These are phyloP conservation scores for Lentinula aciculospora DNA, from an alignment of 768 basidiomycete species.

Conservation along the genomic window DNA sequence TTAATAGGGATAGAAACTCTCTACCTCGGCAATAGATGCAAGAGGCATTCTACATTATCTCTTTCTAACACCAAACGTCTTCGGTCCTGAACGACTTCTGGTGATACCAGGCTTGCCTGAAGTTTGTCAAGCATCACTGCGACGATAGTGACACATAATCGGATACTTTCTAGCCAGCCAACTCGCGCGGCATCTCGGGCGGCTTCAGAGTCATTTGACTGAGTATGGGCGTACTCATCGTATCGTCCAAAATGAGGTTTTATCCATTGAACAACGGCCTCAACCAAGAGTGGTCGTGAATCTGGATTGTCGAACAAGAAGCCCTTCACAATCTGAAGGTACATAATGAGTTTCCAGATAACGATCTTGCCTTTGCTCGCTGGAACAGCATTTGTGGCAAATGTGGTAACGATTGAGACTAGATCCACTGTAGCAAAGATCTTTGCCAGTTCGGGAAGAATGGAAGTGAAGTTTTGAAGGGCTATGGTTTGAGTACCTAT, in stretches of 20 bases:
- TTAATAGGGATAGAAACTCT: constrained; percentile 12
- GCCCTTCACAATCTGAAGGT: constrained; percentile 85
- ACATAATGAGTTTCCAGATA: constrained; percentile 92
- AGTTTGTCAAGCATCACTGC: constrained; percentile 89
- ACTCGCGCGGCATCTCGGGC: constrained; percentile 72
- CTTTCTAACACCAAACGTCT: constrained; percentile 71
- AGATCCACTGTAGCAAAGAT: constrained; percentile 80
- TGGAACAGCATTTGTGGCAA: constrained; percentile 72
- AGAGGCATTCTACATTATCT: constrained; percentile 83
- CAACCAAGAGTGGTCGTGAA: constrained; percentile 74
- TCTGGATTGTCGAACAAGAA: constrained; percentile 82
- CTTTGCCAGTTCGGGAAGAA: constrained; percentile 81
- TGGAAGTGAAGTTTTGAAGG: constrained; percentile 87
- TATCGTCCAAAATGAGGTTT: constrained; percentile 92
- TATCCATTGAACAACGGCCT: constrained; percentile 88
- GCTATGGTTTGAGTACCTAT: constrained; percentile 96
- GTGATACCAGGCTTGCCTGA: constrained; percentile 71
- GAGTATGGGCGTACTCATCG: constrained; percentile 70
- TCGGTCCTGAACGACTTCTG: constrained; percentile 55
- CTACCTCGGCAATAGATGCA: constrained; percentile 80
- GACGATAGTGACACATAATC: constrained; percentile 86
- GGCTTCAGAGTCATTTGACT: constrained; percentile 59
- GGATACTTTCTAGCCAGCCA: constrained; percentile 83
- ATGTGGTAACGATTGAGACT: constrained; percentile 79
- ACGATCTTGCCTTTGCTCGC: constrained; percentile 80